Evolutionary conservation across 208 protist genomes (phyloP).

Genomic region (Wallacemonas sp.): DNA sequence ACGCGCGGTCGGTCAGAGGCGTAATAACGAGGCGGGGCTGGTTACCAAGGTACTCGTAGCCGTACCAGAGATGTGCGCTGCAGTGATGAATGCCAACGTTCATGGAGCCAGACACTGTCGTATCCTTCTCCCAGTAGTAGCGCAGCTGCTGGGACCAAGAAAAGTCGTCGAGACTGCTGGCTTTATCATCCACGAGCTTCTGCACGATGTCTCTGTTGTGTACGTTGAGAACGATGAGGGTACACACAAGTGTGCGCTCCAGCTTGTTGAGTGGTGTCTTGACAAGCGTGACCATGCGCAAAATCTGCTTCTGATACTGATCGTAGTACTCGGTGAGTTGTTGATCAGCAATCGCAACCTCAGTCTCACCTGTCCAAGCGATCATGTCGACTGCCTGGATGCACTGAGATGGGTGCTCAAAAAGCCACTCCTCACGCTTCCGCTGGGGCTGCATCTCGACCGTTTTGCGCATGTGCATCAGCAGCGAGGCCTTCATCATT

Average conservation of each 20-base stretch:
- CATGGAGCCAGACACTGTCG: slow-evolving; percentile 37
- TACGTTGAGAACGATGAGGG: slow-evolving; percentile 96
- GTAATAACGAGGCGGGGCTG: slow-evolving; percentile 96
- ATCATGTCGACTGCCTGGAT: slow-evolving; percentile 95
- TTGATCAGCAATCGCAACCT: slow-evolving; percentile 67
- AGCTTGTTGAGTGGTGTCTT: slow-evolving; percentile 84
- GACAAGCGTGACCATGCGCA: slow-evolving; percentile 91
- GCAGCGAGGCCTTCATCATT: slow-evolving; percentile 91
- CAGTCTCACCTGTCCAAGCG: slow-evolving; percentile 92
- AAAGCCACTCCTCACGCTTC: slow-evolving; percentile 90
- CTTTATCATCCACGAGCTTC: slow-evolving; percentile 55
- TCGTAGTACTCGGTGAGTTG: slow-evolving; percentile 68
- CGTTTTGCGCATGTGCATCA: slow-evolving; percentile 86
- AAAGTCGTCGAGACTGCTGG: slow-evolving; percentile 82
- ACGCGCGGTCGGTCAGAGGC: slow-evolving; percentile 95
- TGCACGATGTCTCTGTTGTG: slow-evolving; percentile 96
- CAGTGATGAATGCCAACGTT: slow-evolving; percentile 90
- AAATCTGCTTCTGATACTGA: slow-evolving; percentile 85
- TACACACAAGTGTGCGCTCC: slow-evolving; percentile 92
- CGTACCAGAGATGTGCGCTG: slow-evolving; percentile 91
- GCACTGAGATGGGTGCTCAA: slow-evolving; percentile 93
- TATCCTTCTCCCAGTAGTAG: slow-evolving; percentile 93
- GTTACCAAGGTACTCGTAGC: slow-evolving; percentile 97
- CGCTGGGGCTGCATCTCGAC: slow-evolving; percentile 68
- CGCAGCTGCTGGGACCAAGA: slow-evolving; percentile 94